Base-by-base conservation (phyloP, 2,329 filamentous ascomycete genomes). In the Colletotrichum sojae region DNA sequence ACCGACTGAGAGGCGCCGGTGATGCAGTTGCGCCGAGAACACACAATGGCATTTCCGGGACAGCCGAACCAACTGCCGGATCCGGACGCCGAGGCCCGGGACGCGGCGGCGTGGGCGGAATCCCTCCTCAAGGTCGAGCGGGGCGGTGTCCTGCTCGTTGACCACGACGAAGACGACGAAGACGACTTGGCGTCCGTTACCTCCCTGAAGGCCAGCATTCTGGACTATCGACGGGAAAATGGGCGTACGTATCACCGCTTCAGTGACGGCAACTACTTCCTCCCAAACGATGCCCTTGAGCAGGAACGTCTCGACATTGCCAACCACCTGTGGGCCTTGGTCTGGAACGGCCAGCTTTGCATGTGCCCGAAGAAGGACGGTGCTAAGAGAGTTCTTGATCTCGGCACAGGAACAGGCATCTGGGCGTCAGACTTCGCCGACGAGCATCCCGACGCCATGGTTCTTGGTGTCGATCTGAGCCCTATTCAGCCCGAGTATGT, bases 401-500 rank as follows among this genome's bases (percentile, higher is more conserved):
- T 71, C 6, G 69, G 69, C 6, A 70, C 71, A 0, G 71, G 69
- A 1, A 69, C 69, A 0, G 69, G 71, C 5, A 43, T 64, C 15
- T 72, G 71, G 69, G 71, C 71, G 6, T 55, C 69, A 5, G 68
- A 71, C 16, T 71, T 58, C 36, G 70, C 67, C 39, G 46, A 68
- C 36, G 36, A 10, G 13, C 54, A 51, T 31, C 59, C 51, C 1
- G 22, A 48, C 2, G 55, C 51, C 2, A 40, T 67, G 43, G 73
- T 76, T 10, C 55, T 74, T 25, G 77, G 77, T 18, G 74, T 78
- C 20, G 79, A 81, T 63, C 63, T 81, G 2, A 75, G 74, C 3
- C 78, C 79, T 2, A 79, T 81, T 13, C 79, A 81, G 54, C 79
- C 79, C 3, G 46, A 55, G 46, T 79, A 73, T 73, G 73, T 77